Conservation (phyloP, 2,329 filamentous ascomycete genomes). For the Ophiostoma sp. region DNA sequence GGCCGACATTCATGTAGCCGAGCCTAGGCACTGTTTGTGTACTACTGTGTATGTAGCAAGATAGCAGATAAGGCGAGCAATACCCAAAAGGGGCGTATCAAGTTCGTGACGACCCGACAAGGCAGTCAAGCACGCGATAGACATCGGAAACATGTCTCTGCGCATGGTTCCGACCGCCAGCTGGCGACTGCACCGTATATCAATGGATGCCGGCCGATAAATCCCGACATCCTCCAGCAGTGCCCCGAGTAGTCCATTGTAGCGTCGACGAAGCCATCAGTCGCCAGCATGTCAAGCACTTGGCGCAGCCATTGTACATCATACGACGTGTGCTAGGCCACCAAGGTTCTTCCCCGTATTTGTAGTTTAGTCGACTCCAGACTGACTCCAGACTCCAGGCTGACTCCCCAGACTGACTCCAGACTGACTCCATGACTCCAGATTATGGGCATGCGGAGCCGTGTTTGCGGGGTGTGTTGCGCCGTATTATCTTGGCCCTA, state of each 20-base stretch:
- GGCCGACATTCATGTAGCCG: background rate
- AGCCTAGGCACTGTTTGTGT: background rate
- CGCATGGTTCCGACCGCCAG: background rate
- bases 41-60: no score
- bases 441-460: background rate
- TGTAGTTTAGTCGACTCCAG: no score
- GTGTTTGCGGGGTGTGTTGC: background rate
- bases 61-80: no score
- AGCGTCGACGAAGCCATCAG: background rate
- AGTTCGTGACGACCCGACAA: no score
- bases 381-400: background rate
- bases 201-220: background rate
- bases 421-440: background rate
- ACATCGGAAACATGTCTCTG: background rate
- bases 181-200: background rate
- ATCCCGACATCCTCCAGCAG: background rate
- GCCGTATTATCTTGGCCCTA: background rate
- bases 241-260: no score
- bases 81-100: background rate
- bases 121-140: background rate
- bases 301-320: background rate
- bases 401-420: background rate
- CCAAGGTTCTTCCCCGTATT: slow-evolving; percentile 5
- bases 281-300: background rate
- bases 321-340: background rate